Percentiles rank a stretch among this genome's conserved stretches.
phyloP scores from a whole-genome alignment of 352 stramenopile genomes.

The Phytophthora ohioensis region DNA sequence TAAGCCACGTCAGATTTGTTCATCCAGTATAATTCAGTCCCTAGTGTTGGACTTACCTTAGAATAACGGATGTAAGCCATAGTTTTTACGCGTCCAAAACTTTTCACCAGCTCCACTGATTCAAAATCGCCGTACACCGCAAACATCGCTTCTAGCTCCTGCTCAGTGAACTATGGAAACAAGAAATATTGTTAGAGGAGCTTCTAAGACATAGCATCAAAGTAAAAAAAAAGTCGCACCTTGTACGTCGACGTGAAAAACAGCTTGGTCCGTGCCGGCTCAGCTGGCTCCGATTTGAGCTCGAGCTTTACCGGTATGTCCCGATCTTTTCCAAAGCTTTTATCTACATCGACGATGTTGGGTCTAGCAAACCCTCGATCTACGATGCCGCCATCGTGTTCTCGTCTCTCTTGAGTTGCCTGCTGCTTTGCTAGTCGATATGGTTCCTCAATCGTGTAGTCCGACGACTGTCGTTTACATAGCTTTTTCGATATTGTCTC shows the following conservation, averaged over 20 bases:
- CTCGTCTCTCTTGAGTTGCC: slow-evolving; percentile 35
- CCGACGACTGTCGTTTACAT: slow-evolving; percentile 60
- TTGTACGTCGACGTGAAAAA: slow-evolving; percentile 84
- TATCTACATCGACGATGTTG: slow-evolving; percentile 18
- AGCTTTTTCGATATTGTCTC: slow-evolving; percentile 51
- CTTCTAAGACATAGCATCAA: background rate
- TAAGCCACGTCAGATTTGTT: slow-evolving; percentile 10
- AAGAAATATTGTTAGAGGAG: slow-evolving; percentile 1
- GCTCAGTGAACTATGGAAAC: slow-evolving; percentile 67
- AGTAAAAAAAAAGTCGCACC: slow-evolving; percentile 32
- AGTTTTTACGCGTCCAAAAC: slow-evolving; percentile 83
- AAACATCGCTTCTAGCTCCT: slow-evolving; percentile 88
- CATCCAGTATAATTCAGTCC: background rate
- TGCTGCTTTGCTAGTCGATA: slow-evolving; percentile 55
- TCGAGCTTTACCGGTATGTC: slow-evolving; percentile 26
- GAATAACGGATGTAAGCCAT: slow-evolving; percentile 87
- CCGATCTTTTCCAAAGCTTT: slow-evolving; percentile 20
- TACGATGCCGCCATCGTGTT: slow-evolving; percentile 15
- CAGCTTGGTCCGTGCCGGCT: slow-evolving; percentile 45
- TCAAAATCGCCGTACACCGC: slow-evolving; percentile 82
- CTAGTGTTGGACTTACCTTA: slow-evolving; percentile 45
- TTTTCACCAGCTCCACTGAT: slow-evolving; percentile 69
- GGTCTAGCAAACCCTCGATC: slow-evolving; percentile 14
- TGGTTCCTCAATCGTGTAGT: slow-evolving; percentile 44
- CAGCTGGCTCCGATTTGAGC: slow-evolving; percentile 20